Evolutionary conservation across 2,329 filamentous ascomycete species (phyloP).

Genomic region (Neofusicoccum ribis): DNA sequence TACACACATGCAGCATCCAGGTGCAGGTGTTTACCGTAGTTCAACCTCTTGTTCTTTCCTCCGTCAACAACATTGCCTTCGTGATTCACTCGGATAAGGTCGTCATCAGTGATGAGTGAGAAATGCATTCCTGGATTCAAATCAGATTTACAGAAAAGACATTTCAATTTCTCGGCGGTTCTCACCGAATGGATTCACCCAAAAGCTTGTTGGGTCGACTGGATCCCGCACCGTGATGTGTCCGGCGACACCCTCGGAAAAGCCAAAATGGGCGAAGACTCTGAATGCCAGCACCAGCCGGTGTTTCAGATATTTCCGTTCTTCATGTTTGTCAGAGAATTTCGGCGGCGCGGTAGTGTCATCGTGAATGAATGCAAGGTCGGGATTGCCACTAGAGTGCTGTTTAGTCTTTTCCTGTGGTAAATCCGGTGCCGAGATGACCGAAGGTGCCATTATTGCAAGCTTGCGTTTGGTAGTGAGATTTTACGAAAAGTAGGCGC

Average conservation of each 20-base stretch:
- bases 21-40: constrained; percentile 62
- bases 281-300: constrained; percentile 39
- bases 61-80: constrained; percentile 61
- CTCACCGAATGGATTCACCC: constrained; percentile 65
- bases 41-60: constrained; percentile 49
- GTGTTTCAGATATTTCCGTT: constrained; percentile 39
- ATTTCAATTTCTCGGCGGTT: constrained; percentile 53
- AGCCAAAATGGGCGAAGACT: constrained; percentile 41
- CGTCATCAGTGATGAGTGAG: constrained; percentile 59
- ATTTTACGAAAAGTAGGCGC: too few relatives aligned
- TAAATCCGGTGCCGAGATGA: background rate
- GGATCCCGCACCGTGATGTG: constrained; percentile 64
- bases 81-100: constrained; percentile 60
- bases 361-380: background rate
- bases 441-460: background rate
- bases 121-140: constrained; percentile 67
- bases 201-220: constrained; percentile 60
- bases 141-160: constrained; percentile 46
- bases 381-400: background rate
- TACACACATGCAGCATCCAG: constrained; percentile 51
- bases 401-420: background rate
- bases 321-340: constrained; percentile 39
- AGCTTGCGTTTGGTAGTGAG: background rate
- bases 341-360: constrained; percentile 27
- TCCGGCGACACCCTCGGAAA: constrained; percentile 54